These are phyloP conservation scores for Pseudogymnoascus destructans DNA, from an alignment of 2,329 filamentous ascomycete genomes.

Conservation along the genomic window DNA sequence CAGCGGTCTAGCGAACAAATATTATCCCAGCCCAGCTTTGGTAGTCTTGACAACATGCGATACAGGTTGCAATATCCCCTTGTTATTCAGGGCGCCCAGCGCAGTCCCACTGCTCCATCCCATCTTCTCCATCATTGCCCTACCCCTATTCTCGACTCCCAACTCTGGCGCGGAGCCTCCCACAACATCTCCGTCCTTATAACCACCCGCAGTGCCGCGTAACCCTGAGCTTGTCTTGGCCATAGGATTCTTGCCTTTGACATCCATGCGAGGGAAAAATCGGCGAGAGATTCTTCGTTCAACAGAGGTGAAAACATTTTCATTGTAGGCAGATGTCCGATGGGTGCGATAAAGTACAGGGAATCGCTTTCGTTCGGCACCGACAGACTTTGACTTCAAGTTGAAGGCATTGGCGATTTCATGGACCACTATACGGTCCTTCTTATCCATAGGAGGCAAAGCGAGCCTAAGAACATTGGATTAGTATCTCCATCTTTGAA, in stretches of 20 bases:
- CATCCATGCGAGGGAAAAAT: conserved; percentile 43
- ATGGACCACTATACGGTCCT: conserved; percentile 66
- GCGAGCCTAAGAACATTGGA: conserved; percentile 41
- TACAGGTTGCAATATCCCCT: conserved; percentile 78
- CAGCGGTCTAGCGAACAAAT: not conserved
- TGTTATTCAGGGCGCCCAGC: conserved; percentile 68
- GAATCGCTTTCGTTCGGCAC: conserved; percentile 58
- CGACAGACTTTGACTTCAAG: conserved; percentile 73
- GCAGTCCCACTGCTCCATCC: conserved; percentile 83
- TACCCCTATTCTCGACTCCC: conserved; percentile 67
- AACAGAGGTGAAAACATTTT: conserved; percentile 38
- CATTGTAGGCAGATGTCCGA: conserved; percentile 48
- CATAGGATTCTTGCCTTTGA: conserved; percentile 24
- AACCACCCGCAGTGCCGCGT: conserved; percentile 37
- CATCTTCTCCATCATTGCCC: conserved; percentile 90
- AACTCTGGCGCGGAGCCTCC: conserved; percentile 77
- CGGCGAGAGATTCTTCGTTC: conserved; percentile 36
- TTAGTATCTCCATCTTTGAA: conserved; percentile 9
- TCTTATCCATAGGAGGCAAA: conserved; percentile 74
- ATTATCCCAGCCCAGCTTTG: conserved; percentile 63
- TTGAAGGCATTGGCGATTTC: conserved; percentile 61
- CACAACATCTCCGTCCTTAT: conserved; percentile 77
- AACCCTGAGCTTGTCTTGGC: conserved; percentile 24
- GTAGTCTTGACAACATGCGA: conserved; percentile 75
- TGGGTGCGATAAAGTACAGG: conserved; percentile 65